Base-by-base conservation (phyloP, 176 grass and related monocot genomes). In the Rhynchospora pubera region DNA sequence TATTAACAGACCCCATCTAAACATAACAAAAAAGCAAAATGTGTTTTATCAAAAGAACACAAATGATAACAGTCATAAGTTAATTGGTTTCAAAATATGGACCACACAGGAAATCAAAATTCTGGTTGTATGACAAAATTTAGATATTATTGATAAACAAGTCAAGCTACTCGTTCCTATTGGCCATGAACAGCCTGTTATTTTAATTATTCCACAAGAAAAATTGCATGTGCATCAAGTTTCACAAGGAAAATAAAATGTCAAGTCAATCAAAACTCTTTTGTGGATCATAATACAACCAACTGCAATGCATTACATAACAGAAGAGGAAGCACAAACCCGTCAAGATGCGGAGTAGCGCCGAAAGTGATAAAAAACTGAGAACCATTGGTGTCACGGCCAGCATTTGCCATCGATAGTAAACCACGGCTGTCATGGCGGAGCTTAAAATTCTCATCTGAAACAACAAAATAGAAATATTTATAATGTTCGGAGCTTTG, bases 331-430 rank as follows among this genome's bases (percentile, higher is more conserved):
- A 57, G 60, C 5, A 57, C 72, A 88, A 78, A 99, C 97, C 93
- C 90, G 80, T 99, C 93, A 86, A 99, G 93, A 87, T 86, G 89
- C 79, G 87, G 74, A 82, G 87, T 89, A 71, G 89, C 56, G 70
- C 88, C 91, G 65, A 99, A 99, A 83, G 97, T 99, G 83, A 99
- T 99, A 81, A 93, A 95, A 78, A 99, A 99, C 83, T 99, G 97
- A 28, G 91, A 91, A n/a, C 93, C 93, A 89, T 92, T 94, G 67
- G 90, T 74, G 56, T 88, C 84, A 62, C 83, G 56, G 23, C 94
- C 90, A 86, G 87, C 91, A 85, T 95, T 94, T 86, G 93, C 93
- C 80, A 93, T 99, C 43, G 96, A 95, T 56, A 99, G 70, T 65
- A 99, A 81, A 82, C 97, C 97, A 78, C 90, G 79, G 55, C 86